Percentiles rank a stretch among this genome's conserved stretches.
phyloP scores from a whole-genome alignment of 305 asterid species.

The Fraxinus sp. region DNA sequence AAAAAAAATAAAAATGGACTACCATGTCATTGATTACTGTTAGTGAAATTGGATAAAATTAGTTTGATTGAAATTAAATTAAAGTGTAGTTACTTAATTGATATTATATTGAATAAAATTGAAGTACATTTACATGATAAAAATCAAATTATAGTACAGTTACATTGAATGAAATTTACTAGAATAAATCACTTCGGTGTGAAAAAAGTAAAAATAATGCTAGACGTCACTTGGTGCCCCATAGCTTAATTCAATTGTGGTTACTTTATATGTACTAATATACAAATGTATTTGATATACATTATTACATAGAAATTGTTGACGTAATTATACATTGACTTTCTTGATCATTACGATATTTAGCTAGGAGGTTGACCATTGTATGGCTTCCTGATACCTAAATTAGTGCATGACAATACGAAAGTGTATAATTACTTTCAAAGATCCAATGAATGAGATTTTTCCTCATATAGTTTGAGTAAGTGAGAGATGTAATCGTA shows the following conservation, averaged over 20 bases:
- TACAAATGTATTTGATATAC: neutral
- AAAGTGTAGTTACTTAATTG: too few species aligned
- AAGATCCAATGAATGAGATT: neutral
- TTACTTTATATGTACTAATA: too few species aligned
- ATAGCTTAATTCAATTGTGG: too few species aligned
- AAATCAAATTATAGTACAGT: neutral
- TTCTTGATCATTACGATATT: neutral
- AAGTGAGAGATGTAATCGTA: neutral
- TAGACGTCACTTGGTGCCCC: too few species aligned
- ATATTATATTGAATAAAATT: too few species aligned
- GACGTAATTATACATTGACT: neutral
- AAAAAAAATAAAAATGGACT: too few species aligned
- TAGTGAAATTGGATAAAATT: too few species aligned
- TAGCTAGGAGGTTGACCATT: neutral
- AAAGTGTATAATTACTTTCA: neutral
- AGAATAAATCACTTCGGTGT: neutral
- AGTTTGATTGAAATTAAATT: too few species aligned
- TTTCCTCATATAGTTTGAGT: neutral
- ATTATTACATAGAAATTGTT: too few species aligned
- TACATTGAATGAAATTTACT: neutral
- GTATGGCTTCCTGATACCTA: neutral
- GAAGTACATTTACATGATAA: neutral
- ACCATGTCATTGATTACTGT: too few species aligned
- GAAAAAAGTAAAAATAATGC: neutral
- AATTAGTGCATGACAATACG: neutral